A percentile compares a stretch with the other conserved stretches of the same genome.
Evolutionary conservation across 2,329 filamentous ascomycete species (phyloP).

Genomic region (Talaromyces sp.): DNA sequence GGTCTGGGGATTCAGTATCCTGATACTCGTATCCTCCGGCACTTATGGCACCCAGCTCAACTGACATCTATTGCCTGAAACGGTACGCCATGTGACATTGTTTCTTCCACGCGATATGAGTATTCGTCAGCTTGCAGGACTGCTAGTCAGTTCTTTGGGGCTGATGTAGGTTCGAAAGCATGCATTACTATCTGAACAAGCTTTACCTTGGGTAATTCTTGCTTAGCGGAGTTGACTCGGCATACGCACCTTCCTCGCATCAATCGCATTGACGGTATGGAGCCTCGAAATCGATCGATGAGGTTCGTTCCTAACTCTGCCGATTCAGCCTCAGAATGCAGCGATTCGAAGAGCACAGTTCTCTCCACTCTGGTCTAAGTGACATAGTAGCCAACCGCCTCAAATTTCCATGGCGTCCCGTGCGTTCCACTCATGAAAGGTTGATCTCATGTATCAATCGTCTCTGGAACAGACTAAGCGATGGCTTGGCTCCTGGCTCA

Average conservation of each 20-base stretch:
- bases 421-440: background rate
- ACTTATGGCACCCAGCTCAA: background rate
- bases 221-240: background rate
- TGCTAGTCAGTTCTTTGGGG: too few relatives aligned
- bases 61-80: background rate
- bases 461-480: background rate
- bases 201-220: background rate
- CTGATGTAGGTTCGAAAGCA: background rate
- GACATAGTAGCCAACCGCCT: background rate
- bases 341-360: background rate
- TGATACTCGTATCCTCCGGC: background rate
- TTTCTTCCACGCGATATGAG: background rate
- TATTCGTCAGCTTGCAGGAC: background rate
- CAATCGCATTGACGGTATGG: background rate
- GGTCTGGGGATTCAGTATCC: background rate
- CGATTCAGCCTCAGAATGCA: background rate
- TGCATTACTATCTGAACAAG: background rate
- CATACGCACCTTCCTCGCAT: background rate
- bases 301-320: background rate
- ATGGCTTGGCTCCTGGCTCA: background rate
- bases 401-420: background rate
- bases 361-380: background rate
- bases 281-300: background rate
- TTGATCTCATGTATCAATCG: background rate
- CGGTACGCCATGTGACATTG: background rate